phyloP scores from a whole-genome alignment of 2,329 filamentous ascomycete species.

The Monosporascus sp. region DNA sequence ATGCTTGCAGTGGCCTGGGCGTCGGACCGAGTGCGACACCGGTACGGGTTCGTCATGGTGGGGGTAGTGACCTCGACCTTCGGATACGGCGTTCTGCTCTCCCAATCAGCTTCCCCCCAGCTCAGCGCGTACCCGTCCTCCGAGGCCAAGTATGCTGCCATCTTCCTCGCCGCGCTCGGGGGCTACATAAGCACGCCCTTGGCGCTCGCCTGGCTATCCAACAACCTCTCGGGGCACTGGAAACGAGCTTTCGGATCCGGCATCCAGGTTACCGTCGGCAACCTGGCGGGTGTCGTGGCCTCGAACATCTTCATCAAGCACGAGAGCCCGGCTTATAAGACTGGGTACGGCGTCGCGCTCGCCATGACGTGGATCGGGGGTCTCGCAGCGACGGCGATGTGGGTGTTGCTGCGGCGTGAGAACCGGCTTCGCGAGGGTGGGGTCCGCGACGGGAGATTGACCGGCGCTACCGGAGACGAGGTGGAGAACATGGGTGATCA shows the following conservation, averaged over 20 bases:
- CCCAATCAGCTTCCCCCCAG: constrained; percentile 10
- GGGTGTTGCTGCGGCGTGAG: constrained; percentile 35
- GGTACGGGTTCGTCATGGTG: constrained; percentile 29
- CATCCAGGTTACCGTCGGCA: constrained; percentile 45
- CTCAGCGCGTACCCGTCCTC: constrained; percentile 9
- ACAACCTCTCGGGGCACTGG: constrained; percentile 48
- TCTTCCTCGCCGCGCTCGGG: constrained; percentile 31
- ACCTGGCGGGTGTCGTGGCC: constrained; percentile 34
- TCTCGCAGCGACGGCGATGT: constrained; percentile 30
- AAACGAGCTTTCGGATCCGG: constrained; percentile 45
- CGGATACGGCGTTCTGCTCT: constrained; percentile 30
- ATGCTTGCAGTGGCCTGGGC: constrained; percentile 27
- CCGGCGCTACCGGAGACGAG: constrained; percentile 15
- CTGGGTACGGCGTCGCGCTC: constrained; percentile 30
- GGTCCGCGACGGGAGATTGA: constrained; percentile 37
- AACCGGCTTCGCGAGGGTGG: constrained; percentile 42
- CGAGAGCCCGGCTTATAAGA: constrained; percentile 30
- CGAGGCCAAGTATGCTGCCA: constrained; percentile 29
- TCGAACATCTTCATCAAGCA: constrained; percentile 29
- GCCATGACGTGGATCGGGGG: constrained; percentile 28
- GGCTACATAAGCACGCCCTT: constrained; percentile 30
- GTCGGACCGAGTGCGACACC: constrained; percentile 30
- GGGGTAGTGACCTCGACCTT: constrained; percentile 23
- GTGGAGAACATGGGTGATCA: constrained; percentile 46
- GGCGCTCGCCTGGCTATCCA: constrained; percentile 42